A percentile compares a stretch with the other conserved stretches of the same genome.
Evolutionary conservation across 2,329 filamentous ascomycete genomes (phyloP).

Genomic region (Fusarium mangiferae): DNA sequence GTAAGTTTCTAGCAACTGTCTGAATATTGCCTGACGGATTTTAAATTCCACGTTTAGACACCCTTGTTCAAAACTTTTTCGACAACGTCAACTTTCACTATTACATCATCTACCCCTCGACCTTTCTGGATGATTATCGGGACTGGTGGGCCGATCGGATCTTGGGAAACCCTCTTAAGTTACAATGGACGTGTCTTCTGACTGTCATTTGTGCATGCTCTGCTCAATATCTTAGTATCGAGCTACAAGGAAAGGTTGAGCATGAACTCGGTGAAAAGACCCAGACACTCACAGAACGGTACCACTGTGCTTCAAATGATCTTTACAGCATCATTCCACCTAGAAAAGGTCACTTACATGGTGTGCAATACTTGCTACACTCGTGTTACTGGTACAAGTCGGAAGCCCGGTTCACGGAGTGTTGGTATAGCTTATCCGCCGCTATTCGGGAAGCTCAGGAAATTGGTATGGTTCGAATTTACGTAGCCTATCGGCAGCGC

Average conservation of each 20-base stretch:
- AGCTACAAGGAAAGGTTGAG: not conserved
- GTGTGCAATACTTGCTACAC: not conserved
- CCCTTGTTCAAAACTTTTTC: not conserved
- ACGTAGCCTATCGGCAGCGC: rapidly evolving
- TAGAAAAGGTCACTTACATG: not conserved
- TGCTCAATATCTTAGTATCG: not conserved
- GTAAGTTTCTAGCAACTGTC: not conserved
- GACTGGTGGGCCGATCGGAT: not conserved
- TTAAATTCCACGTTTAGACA: not conserved
- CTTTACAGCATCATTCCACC: not conserved
- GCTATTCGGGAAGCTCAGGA: not conserved
- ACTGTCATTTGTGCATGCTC: not conserved
- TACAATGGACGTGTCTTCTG: not conserved
- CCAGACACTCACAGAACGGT: not conserved
- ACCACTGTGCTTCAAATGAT: not conserved
- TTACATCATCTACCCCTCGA: not conserved
- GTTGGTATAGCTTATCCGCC: not conserved
- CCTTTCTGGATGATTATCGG: not conserved
- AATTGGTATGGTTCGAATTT: not conserved
- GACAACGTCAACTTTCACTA: not conserved
- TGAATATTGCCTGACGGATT: not conserved
- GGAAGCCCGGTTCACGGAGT: not conserved
- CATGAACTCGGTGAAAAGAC: not conserved
- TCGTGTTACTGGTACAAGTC: not conserved
- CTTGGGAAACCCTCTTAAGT: not conserved